A percentile compares a stretch with the other conserved stretches of the same genome.
phyloP scores from a whole-genome alignment of 2,329 filamentous ascomycete genomes.

The Stenocarpella maydis region DNA sequence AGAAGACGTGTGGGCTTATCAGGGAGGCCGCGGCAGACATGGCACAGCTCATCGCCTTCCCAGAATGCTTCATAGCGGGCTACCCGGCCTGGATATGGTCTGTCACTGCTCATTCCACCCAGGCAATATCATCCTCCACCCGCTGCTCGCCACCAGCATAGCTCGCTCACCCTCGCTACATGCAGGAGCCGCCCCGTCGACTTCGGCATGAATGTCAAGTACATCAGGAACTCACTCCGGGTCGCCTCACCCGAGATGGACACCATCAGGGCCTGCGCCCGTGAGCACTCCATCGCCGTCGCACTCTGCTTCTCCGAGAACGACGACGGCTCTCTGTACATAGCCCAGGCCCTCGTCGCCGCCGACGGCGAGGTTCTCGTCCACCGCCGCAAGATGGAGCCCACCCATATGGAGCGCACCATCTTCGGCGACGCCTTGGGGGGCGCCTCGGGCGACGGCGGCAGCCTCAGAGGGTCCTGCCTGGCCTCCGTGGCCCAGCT shows the following conservation, averaged over 20 bases:
- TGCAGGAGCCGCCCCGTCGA: conserved; percentile 38
- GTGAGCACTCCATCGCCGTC: conserved; percentile 53
- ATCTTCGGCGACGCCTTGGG: conserved; percentile 57
- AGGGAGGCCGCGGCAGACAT: conserved; percentile 60
- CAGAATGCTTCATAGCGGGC: conserved; percentile 63
- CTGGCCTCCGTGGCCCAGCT: conserved; percentile 51
- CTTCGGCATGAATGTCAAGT: conserved; percentile 41
- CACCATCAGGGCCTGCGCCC: conserved; percentile 50
- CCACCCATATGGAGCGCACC: conserved; percentile 61
- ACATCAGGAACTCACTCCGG: conserved; percentile 52
- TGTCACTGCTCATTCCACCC: conserved; percentile 44
- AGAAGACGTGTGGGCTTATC: conserved; percentile 66
- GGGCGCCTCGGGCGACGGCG: conserved; percentile 50
- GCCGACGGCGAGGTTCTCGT: conserved; percentile 49
- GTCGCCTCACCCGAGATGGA: conserved; percentile 54
- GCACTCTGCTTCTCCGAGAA: conserved; percentile 60
- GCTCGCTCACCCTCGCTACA: background rate
- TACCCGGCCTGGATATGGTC: conserved; percentile 55
- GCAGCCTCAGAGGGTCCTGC: conserved; percentile 41
- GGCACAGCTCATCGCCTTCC: conserved; percentile 63
- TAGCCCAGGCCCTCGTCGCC: conserved; percentile 55
- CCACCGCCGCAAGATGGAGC: conserved; percentile 59
- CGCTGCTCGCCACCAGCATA: conserved; percentile 40
- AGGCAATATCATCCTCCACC: background rate
- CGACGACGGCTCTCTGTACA: conserved; percentile 54